Evolutionary conservation across 192 early-diverging fungal species (phyloP).

Genomic region (Coemansia sp.): DNA sequence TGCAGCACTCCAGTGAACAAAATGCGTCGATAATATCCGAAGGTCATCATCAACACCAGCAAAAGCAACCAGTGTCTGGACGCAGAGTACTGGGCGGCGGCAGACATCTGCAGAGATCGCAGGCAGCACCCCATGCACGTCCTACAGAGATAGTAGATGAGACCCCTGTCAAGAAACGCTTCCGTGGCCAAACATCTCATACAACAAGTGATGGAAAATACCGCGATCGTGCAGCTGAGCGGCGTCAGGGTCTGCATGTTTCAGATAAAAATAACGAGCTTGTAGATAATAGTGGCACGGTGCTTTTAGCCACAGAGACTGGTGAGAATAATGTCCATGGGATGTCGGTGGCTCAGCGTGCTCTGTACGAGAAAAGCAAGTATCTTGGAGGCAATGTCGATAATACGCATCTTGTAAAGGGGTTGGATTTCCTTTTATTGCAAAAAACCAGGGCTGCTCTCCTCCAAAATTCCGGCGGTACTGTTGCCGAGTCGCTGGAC

Average conservation of each 20-base stretch:
- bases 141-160: neutral
- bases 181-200: slow-evolving; percentile 3
- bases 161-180: neutral
- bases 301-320: neutral
- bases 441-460: slow-evolving; percentile 60
- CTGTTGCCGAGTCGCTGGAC: slow-evolving; percentile 51
- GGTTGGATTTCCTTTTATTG: slow-evolving; percentile 83
- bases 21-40: neutral
- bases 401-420: slow-evolving; percentile 92
- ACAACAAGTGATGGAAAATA: slow-evolving; percentile 54
- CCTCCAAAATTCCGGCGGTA: slow-evolving; percentile 17
- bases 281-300: slow-evolving; percentile 2
- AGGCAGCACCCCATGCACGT: slow-evolving; percentile 1
- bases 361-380: slow-evolving; percentile 78
- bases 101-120: slow-evolving; percentile 8
- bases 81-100: neutral
- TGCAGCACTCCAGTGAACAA: slow-evolving; percentile 1
- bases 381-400: slow-evolving; percentile 83
- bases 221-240: slow-evolving; percentile 91
- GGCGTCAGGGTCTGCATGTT: slow-evolving; percentile 58
- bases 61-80: neutral
- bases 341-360: slow-evolving; percentile 8
- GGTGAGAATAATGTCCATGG: neutral
- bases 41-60: neutral
- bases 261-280: neutral